A percentile compares a stretch with the other conserved stretches of the same genome.
These are phyloP conservation scores for Earliella scabrosa DNA, from an alignment of 1,284 basidiomycete genomes.

Conservation along the genomic window DNA sequence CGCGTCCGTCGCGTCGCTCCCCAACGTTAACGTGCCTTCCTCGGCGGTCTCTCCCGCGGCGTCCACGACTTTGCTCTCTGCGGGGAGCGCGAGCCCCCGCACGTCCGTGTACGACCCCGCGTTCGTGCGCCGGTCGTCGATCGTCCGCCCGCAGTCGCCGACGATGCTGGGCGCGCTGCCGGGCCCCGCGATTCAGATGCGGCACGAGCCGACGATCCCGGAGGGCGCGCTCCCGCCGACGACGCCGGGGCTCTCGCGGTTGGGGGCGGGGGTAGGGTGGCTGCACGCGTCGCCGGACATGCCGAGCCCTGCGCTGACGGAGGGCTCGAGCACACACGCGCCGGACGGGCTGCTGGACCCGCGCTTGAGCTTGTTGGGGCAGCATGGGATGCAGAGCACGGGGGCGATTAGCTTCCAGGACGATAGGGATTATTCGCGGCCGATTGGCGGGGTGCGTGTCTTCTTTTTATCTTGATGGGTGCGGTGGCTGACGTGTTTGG, in stretches of 20 bases:
- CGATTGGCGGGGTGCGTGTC: conserved; percentile 44
- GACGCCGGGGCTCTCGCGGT: no score
- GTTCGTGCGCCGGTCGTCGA: conserved; percentile 10
- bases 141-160: conserved; percentile 22
- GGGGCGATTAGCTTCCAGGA: conserved; percentile 43
- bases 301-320: conserved; percentile 42
- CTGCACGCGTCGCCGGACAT: conserved; percentile 19
- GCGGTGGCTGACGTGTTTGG: no score
- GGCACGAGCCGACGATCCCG: conserved; percentile 1
- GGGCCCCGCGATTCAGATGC: conserved; percentile 1
- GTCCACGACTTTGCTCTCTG: not conserved
- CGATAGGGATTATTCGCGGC: conserved; percentile 49
- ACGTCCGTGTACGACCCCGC: conserved; percentile 6
- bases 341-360: conserved; percentile 47
- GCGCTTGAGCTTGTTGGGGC: conserved; percentile 25
- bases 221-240: conserved; percentile 1
- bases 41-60: conserved; percentile 4
- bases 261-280: conserved; percentile 25
- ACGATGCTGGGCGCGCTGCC: conserved; percentile 21
- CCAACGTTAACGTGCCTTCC: not conserved
- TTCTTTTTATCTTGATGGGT: not conserved
- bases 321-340: conserved; percentile 32
- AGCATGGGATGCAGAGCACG: conserved; percentile 36
- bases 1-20: conserved; percentile 8
- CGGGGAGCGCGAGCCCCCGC: not conserved